A percentile compares a stretch with the other conserved stretches of the same genome.
Evolutionary conservation across 2,329 filamentous ascomycete genomes (phyloP).

Genomic region (Colletotrichum sp.): DNA sequence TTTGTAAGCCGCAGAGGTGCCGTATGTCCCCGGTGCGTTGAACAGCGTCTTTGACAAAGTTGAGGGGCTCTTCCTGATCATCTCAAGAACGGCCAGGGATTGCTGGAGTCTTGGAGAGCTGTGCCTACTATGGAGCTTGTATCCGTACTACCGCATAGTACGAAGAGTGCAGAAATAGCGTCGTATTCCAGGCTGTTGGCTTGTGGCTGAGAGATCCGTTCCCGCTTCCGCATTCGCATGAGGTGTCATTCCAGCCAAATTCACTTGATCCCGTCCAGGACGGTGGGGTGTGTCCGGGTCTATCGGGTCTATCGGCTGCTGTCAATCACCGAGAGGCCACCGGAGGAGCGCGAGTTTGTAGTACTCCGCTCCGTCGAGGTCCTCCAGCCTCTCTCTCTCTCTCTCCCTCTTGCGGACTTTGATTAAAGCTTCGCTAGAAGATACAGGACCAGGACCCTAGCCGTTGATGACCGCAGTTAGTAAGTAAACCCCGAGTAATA

Average conservation of each 20-base stretch:
- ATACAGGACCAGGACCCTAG: neutral
- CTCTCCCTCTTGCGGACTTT: neutral
- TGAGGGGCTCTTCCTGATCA: neutral
- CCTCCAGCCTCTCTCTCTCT: neutral
- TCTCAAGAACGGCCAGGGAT: neutral
- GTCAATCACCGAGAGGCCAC: neutral
- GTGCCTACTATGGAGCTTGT: neutral
- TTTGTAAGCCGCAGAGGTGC: neutral
- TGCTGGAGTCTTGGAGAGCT: neutral
- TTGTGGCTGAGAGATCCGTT: constrained; percentile 8
- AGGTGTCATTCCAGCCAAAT: neutral
- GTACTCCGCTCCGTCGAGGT: neutral
- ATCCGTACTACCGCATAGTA: neutral
- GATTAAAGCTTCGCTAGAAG: neutral
- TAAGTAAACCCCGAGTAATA: neutral
- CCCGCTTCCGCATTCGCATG: constrained; percentile 15
- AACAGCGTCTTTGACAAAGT: neutral
- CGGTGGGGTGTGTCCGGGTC: constrained; percentile 3
- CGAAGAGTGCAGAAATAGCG: constrained; percentile 15
- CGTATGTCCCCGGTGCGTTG: neutral
- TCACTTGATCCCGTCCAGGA: neutral
- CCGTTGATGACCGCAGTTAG: neutral
- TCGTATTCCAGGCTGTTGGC: neutral
- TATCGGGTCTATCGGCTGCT: constrained; percentile 13
- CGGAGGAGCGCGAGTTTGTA: neutral